Conservation (phyloP, 2,329 filamentous ascomycete genomes). For the Coniosporium tulheliwenetii region DNA sequence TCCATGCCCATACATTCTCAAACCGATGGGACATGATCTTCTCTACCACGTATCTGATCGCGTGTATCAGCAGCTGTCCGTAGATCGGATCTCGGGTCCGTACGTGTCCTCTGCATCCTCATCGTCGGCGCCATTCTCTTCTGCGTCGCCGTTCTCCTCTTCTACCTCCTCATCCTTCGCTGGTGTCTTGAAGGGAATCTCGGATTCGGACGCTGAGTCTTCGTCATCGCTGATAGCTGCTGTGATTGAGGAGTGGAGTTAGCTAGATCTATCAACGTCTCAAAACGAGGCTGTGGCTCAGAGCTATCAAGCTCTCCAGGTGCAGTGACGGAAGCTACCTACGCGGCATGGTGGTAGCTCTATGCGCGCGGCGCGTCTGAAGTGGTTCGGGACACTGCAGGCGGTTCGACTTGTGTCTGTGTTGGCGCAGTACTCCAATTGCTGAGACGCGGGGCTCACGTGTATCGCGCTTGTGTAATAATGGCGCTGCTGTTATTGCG, state of each 20-base stretch:
- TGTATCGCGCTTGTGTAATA: no score
- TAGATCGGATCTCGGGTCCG: conserved; percentile 10
- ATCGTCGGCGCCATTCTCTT: conserved; percentile 13
- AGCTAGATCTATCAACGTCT: no score
- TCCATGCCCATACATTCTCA: conserved; percentile 28
- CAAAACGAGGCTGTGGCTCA: no score
- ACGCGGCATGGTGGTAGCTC: conserved; percentile 11
- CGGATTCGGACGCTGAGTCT: conserved; percentile 12
- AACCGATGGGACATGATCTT: conserved; percentile 53
- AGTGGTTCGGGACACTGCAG: no score
- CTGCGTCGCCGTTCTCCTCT: conserved; percentile 3
- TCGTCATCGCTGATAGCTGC: conserved; percentile 25
- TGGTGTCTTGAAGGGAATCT: conserved; percentile 12
- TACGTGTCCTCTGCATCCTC: conserved; percentile 18
- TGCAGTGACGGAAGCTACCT: conserved; percentile 3
- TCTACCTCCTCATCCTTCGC: conserved; percentile 2
- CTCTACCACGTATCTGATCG: conserved; percentile 54
- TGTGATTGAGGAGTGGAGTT: conserved; percentile 4
- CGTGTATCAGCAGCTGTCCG: conserved; percentile 11
- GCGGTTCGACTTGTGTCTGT: no score
- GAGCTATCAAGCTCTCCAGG: no score
- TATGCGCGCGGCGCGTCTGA: conserved; percentile 1
- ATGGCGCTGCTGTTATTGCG: no score
- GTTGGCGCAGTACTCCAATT: no score
- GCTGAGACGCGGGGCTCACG: no score